A percentile compares a stretch with the other conserved stretches of the same genome.
These are phyloP conservation scores for Auricularia sp. DNA, from an alignment of 768 basidiomycete species.

Conservation along the genomic window DNA sequence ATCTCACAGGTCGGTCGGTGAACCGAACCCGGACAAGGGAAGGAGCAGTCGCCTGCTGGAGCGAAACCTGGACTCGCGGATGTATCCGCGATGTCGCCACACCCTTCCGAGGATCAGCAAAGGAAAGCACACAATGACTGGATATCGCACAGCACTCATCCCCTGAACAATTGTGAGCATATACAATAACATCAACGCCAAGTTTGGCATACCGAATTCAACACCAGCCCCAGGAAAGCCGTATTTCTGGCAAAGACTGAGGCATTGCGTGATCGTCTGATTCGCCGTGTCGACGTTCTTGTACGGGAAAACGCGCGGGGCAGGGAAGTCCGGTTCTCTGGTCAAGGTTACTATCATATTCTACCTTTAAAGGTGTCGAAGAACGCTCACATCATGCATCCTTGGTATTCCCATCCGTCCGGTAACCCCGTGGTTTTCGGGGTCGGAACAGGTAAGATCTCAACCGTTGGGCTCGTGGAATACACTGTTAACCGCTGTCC, in stretches of 20 bases:
- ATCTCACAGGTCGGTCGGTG: conserved; percentile 43
- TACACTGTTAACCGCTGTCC: conserved; percentile 66
- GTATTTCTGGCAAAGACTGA: conserved; percentile 57
- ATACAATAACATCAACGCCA: not conserved
- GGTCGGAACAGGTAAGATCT: conserved; percentile 47
- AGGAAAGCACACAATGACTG: not conserved
- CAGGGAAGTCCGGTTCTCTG: conserved; percentile 38
- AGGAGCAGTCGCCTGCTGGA: conserved; percentile 29
- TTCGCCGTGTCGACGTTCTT: conserved; percentile 49
- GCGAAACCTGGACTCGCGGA: conserved; percentile 23
- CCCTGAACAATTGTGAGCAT: not conserved
- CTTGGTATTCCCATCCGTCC: conserved; percentile 52
- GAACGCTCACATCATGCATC: conserved; percentile 49
- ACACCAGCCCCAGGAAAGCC: conserved; percentile 65
- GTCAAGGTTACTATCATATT: not conserved
- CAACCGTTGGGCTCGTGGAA: conserved; percentile 39
- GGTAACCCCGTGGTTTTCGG: conserved; percentile 48
- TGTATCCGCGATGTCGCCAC: conserved; percentile 57
- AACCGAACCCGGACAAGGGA: conserved; percentile 67
- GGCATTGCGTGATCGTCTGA: conserved; percentile 54
- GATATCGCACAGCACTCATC: conserved; percentile 59
- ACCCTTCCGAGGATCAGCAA: conserved; percentile 33
- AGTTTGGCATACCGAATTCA: conserved; percentile 38
- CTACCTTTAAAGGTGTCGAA: not conserved
- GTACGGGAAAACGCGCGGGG: conserved; percentile 44